phyloP scores from a whole-genome alignment of 495 filamentous ascomycete genomes.

The Aspergillus cristatus region DNA sequence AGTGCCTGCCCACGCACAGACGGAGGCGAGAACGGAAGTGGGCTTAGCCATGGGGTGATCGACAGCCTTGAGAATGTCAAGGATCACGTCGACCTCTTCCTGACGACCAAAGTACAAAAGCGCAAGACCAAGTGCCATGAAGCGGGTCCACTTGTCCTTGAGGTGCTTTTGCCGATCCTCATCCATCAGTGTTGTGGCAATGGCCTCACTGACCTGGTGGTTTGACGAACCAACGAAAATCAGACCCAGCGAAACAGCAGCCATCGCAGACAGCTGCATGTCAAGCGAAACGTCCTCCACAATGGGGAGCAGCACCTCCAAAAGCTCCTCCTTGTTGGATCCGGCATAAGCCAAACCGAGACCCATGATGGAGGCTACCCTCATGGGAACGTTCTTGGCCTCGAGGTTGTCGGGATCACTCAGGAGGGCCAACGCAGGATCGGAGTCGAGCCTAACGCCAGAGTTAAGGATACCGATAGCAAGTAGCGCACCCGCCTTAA shows the following conservation, averaged over 20 bases:
- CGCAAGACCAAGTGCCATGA: conserved; percentile 89
- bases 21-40: conserved; percentile 81
- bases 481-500: conserved; percentile 81
- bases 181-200: conserved; percentile 83
- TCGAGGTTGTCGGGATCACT: conserved; percentile 66
- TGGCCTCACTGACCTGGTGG: conserved; percentile 76
- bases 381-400: conserved; percentile 64
- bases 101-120: conserved; percentile 93
- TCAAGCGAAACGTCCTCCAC: conserved; percentile 71
- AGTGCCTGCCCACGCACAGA: conserved; percentile 96
- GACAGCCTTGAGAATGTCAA: conserved; percentile 90
- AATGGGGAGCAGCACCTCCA: conserved; percentile 75
- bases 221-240: conserved; percentile 90
- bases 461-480: conserved; percentile 91
- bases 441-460: conserved; percentile 75
- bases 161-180: conserved; percentile 79
- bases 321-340: conserved; percentile 74
- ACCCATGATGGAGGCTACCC: conserved; percentile 85
- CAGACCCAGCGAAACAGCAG: conserved; percentile 80
- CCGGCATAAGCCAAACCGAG: conserved; percentile 90
- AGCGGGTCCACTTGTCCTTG: conserved; percentile 95
- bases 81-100: conserved; percentile 91
- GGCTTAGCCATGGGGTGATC: conserved; percentile 92
- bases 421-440: conserved; percentile 80
- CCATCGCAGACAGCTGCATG: conserved; percentile 96